phyloP scores from a whole-genome alignment of 306 rosid species.

The Citrullus mucosospermus region DNA sequence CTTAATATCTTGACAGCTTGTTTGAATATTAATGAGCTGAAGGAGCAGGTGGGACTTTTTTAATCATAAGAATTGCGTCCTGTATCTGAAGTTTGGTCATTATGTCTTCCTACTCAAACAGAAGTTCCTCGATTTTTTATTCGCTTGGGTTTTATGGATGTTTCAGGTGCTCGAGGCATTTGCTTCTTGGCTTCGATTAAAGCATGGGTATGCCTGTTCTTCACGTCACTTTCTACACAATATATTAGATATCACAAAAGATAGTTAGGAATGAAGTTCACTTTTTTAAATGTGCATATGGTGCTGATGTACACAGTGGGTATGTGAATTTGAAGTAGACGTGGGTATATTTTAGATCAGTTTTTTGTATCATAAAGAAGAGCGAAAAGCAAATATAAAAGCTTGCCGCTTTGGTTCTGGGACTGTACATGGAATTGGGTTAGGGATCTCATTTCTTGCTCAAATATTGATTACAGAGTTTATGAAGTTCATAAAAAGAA shows the following conservation, averaged over 20 bases:
- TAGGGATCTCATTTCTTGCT: neutral
- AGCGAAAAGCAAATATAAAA: neutral
- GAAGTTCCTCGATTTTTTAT: conserved; percentile 12
- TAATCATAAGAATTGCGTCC: neutral
- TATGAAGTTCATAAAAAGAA: neutral
- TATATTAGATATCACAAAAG: conserved; percentile 1
- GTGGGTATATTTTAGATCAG: neutral
- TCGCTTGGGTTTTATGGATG: conserved; percentile 16
- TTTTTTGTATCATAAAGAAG: neutral
- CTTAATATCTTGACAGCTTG: conserved; percentile 86
- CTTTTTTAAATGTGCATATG: neutral
- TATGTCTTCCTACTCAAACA: neutral
- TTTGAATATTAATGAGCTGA: conserved; percentile 77
- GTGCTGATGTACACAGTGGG: neutral
- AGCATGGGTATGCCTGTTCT: conserved; percentile 69
- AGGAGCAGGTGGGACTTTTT: conserved; percentile 66
- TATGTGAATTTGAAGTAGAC: neutral
- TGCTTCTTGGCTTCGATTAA: conserved; percentile 98
- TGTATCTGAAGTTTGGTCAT: conserved; percentile 10
- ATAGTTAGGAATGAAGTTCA: neutral
- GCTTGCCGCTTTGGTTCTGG: neutral
- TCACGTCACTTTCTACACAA: neutral
- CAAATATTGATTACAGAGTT: neutral
- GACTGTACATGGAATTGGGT: neutral
- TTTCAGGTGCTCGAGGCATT: conserved; percentile 97